phyloP scores from a whole-genome alignment of 2,329 filamentous ascomycete species.

The Orbilia brochopaga region DNA sequence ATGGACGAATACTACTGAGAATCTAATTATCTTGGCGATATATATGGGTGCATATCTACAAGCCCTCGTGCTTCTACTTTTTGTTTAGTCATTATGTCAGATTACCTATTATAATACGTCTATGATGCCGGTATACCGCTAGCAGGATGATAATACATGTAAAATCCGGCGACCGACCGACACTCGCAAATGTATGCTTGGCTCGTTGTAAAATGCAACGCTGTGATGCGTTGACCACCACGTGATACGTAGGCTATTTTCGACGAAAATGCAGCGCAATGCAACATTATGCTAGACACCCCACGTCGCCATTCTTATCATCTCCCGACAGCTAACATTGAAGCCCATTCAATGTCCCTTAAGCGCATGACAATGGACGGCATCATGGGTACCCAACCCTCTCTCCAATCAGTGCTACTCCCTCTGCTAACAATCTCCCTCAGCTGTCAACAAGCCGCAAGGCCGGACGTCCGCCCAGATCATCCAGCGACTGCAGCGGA shows the following conservation, averaged over 20 bases:
- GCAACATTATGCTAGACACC: too few relatives aligned
- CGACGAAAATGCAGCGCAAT: not conserved
- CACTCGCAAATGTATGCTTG: too few relatives aligned
- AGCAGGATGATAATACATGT: too few relatives aligned
- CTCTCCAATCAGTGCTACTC: not conserved
- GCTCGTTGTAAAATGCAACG: too few relatives aligned
- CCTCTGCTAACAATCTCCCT: not conserved
- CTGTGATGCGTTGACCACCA: too few relatives aligned
- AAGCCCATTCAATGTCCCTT: conserved; percentile 16
- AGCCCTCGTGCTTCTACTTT: too few relatives aligned
- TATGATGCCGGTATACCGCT: too few relatives aligned
- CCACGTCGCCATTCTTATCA: not conserved
- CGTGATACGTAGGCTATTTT: too few relatives aligned
- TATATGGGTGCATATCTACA: too few relatives aligned
- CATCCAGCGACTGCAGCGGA: conserved; percentile 81
- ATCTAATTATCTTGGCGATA: not conserved
- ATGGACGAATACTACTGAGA: not conserved
- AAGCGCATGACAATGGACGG: conserved; percentile 42
- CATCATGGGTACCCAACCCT: conserved; percentile 34
- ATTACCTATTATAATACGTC: too few relatives aligned
- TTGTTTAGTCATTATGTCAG: too few relatives aligned
- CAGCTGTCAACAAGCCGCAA: conserved; percentile 91
- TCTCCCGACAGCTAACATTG: not conserved
- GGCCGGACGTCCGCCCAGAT: conserved; percentile 88
- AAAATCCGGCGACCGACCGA: too few relatives aligned